Conservation (phyloP, 1,139 yeast species). For the Waltiozyma sp. region DNA sequence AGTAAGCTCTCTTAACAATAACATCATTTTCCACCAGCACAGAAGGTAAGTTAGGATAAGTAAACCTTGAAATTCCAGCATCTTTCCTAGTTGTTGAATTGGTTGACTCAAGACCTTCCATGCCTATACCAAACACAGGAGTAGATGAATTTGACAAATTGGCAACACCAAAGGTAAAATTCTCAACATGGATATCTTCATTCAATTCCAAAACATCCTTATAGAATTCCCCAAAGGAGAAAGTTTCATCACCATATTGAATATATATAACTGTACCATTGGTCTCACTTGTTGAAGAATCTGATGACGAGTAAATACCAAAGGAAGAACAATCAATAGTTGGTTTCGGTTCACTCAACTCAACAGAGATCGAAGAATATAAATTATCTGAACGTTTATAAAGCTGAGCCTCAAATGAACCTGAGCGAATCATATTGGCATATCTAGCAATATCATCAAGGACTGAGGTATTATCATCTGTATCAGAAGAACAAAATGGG, state of each 20-base stretch:
- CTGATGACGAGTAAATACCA: constrained; percentile 30
- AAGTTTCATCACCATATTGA: constrained; percentile 51
- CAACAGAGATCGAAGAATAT: constrained; percentile 1
- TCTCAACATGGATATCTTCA: constrained; percentile 27
- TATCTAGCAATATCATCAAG: too few species aligned
- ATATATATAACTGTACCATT: constrained; percentile 39
- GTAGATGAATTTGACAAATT: constrained; percentile 39
- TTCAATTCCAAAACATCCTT: constrained; percentile 38
- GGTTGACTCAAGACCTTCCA: constrained; percentile 40
- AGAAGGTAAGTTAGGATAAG: constrained; percentile 47
- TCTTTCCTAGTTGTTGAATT: constrained; percentile 18
- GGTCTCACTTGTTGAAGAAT: constrained; percentile 31
- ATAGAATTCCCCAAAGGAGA: constrained; percentile 59
- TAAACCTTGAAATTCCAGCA: constrained; percentile 9
- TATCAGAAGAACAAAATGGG: constrained; percentile 11
- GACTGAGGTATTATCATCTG: too few species aligned
- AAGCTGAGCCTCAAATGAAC: not conserved
- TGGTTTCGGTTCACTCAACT: not conserved
- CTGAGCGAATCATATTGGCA: not conserved
- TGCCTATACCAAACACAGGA: constrained; percentile 59
- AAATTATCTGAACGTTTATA: not conserved
- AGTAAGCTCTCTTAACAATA: constrained; percentile 41
- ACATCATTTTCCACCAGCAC: constrained; percentile 41
- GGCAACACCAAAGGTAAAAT: constrained; percentile 47
- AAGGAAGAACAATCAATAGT: constrained; percentile 23